A percentile compares a stretch with the other conserved stretches of the same genome.
phyloP scores from a whole-genome alignment of 441 rosid species.

The Brassica hybrid region DNA sequence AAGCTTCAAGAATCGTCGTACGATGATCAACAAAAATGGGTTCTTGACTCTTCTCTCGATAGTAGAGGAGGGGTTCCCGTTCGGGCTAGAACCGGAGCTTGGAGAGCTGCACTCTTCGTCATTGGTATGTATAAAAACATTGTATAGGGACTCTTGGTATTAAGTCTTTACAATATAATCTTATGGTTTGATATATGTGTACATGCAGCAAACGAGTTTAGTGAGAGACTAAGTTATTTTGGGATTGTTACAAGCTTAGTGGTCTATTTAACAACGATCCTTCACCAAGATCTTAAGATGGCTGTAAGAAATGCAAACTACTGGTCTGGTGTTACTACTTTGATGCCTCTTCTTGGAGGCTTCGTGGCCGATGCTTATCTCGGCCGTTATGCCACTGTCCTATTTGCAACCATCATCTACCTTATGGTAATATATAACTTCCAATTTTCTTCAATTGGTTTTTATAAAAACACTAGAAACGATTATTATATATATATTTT shows the following conservation, averaged over 20 bases:
- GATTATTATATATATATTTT: background rate
- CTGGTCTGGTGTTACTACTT: too few species aligned
- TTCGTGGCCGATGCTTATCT: too few species aligned
- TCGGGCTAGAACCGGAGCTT: conserved; percentile 76
- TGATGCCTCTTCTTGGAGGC: too few species aligned
- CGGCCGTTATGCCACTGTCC: too few species aligned
- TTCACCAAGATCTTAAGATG: conserved; percentile 60
- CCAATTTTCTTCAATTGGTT: background rate
- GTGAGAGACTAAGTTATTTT: conserved; percentile 90
- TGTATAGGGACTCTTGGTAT: background rate
- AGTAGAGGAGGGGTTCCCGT: conserved; percentile 70
- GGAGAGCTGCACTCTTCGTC: conserved; percentile 91
- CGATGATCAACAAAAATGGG: conserved; percentile 47
- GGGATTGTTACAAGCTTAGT: conserved; percentile 86
- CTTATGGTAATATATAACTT: conserved; percentile 54
- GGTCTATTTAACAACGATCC: conserved; percentile 74
- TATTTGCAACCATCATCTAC: background rate
- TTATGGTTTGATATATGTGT: conserved; percentile 49
- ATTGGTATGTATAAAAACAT: conserved; percentile 55
- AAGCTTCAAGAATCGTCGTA: conserved; percentile 30
- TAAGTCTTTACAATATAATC: background rate
- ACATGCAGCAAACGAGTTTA: conserved; percentile 77
- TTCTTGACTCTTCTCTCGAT: conserved; percentile 53
- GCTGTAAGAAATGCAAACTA: too few species aligned
- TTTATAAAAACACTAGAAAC: background rate